Base-by-base conservation (phyloP, 208 protist species). In the Tritrichomonas musculus region DNA sequence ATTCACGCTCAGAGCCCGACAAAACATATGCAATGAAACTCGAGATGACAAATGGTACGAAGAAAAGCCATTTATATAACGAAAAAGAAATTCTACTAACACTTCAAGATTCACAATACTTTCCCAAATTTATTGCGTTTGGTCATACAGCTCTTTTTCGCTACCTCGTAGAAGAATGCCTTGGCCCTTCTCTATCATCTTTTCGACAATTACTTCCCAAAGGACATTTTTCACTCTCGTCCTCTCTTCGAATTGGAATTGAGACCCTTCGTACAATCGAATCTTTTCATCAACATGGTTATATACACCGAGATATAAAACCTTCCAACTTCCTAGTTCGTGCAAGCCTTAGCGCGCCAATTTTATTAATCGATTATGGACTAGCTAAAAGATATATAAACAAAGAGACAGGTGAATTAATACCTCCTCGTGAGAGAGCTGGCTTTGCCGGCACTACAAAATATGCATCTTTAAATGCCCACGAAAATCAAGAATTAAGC, bases 381-480 rank as follows among this genome's bases (percentile, higher is more conserved):
- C n/a, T 88, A n/a, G 41, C n/a, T 88, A 9, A 33, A 36, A 9
- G 47, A 53, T 88, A 88, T 20, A 25, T 88, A 3, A 33, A 88
- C 47, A 11, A 14, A 39, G 47, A 88, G 27, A 55, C 77, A 88
- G 47, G 47, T n/a, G 41, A 57, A 39, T 27, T 27, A 13, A 88
- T 88, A 1, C 47, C 41, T 27, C 77, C 77, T 11, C 77, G 77
- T 39, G 41, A 20, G 8, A n/a, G 25, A n/a, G 17, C 47, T 4
- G 77, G 77, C 30, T 88, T 88, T 60, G 77, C 44, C n/a, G 77
- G 77, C 5, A 88, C 77, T 2, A 57, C 27, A 14, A 88, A 88
- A 39, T 88, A 88, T 49, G 77, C 77, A 9, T 88, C 77, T 27
- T 33, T 88, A 47, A 88, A 88, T 88, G 77, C 77, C 0, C 77